These are phyloP conservation scores for Colletotrichum abscissum DNA, from an alignment of 2,329 filamentous ascomycete genomes.

Conservation along the genomic window DNA sequence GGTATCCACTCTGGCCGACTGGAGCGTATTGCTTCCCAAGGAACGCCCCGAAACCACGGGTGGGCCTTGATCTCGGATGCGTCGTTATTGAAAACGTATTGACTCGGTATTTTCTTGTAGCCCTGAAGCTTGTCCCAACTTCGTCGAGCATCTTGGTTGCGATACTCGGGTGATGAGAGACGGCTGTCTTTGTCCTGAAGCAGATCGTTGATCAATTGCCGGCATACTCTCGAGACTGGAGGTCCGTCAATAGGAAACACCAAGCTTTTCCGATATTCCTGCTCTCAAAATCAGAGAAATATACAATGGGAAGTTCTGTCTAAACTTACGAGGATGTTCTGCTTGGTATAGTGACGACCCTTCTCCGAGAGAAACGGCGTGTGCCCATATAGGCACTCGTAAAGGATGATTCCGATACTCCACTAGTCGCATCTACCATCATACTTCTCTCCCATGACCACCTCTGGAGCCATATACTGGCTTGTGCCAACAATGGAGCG, in stretches of 20 bases:
- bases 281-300: background rate
- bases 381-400: conserved; percentile 91
- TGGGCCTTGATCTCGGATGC: conserved; percentile 91
- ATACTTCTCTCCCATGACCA: conserved; percentile 83
- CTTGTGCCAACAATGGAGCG: conserved; percentile 93
- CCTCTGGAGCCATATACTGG: conserved; percentile 98
- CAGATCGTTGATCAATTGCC: conserved; percentile 79
- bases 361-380: conserved; percentile 90
- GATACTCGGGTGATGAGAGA: conserved; percentile 68
- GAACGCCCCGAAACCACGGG: conserved; percentile 83
- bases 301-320: too few species aligned
- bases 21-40: conserved; percentile 80
- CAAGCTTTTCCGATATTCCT: conserved; percentile 79
- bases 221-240: conserved; percentile 75
- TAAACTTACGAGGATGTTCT: conserved; percentile 78
- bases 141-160: conserved; percentile 17
- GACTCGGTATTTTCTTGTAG: conserved; percentile 38
- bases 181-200: conserved; percentile 80
- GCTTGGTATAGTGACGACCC: conserved; percentile 82
- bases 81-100: conserved; percentile 84
- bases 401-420: conserved; percentile 95
- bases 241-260: conserved; percentile 73
- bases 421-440: conserved; percentile 97
- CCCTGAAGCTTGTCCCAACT: conserved; percentile 35
- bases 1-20: conserved; percentile 84